Evolutionary conservation across 352 stramenopile genomes (phyloP), one percentile per base, ranked within the genome.

Genomic region (Thalassiosira hispida): DNA sequence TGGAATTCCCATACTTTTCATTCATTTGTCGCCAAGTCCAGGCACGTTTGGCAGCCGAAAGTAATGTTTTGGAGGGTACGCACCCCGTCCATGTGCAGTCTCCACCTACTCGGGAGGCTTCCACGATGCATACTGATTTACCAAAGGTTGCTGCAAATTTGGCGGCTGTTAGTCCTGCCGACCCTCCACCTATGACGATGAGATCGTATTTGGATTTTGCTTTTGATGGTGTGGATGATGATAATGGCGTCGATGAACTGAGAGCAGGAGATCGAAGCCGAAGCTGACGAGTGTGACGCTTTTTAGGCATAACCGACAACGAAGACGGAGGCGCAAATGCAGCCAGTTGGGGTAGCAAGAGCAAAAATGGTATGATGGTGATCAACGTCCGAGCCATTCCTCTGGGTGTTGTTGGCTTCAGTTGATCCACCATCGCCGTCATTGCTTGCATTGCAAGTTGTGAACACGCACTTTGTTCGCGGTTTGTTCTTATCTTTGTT

Each of bases 41-140:
- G 1, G 71, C 70, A 3, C 67, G 59, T 46, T 89, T 89, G 23
- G 86, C 81, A 27, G 38, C 52, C 4, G 68, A 56, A 5, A 90
- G 23, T 8, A 91, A 56, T 16, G 83, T 84, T 66, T 91, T 91
- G 22, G 66, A 84, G 0, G 85, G 85, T 9, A 90, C 77, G 65
- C 82, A 90, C 72, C 85, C 85, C 2, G 80, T 88, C 85, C 85
- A 91, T 7, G 85, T 91, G 49, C 83, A 90, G 60, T 91, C 83
- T 29, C 85, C 85, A 44, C 85, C 85, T 29, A 91, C 33, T 27
- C 61, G 46, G 42, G 66, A 63, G 38, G 74, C 56, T 76, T 91
- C 86, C 18, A 91, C 55, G n/a, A 91, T 72, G 8, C 77, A 60
- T 25, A 71, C 63, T 18, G 66, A 76, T 40, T 85, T 87, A 55